phyloP scores from a whole-genome alignment of 176 grass and related monocot genomes.

The Phoenix dactylifera region DNA sequence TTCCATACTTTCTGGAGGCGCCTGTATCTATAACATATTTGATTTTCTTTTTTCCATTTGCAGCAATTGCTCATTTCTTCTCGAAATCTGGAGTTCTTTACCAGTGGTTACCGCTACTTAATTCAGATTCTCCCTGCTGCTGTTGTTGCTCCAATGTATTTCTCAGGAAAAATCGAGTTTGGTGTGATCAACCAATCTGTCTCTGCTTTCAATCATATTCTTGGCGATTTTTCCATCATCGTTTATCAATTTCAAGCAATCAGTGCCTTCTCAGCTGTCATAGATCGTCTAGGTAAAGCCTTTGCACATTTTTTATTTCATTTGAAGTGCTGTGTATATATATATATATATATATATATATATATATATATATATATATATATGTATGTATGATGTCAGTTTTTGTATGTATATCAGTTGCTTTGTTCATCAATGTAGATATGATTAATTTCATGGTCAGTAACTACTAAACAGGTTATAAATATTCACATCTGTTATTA shows the following conservation, averaged over 20 bases:
- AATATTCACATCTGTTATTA: too few species aligned
- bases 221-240: constrained; percentile 95
- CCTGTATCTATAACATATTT: not conserved
- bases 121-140: constrained; percentile 95
- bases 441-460: too few species aligned
- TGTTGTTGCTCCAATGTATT: constrained; percentile 97
- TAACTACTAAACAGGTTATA: too few species aligned
- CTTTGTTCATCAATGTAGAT: too few species aligned
- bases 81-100: constrained; percentile 94
- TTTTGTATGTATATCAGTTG: too few species aligned
- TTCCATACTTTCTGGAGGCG: not conserved
- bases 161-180: constrained; percentile 91
- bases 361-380: too few species aligned
- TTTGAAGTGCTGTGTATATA: too few species aligned
- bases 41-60: constrained; percentile 3
- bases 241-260: constrained; percentile 98
- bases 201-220: constrained; percentile 96
- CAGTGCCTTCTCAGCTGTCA: constrained; percentile 93
- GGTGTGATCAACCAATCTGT: constrained; percentile 98
- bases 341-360: too few species aligned
- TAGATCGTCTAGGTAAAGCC: constrained; percentile 76
- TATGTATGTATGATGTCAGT: too few species aligned
- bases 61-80: constrained; percentile 89
- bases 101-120: constrained; percentile 84
- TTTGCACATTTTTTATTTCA: not conserved